Evolutionary conservation across 2,329 filamentous ascomycete genomes (phyloP).

Genomic region (Penicillium vulpinum): DNA sequence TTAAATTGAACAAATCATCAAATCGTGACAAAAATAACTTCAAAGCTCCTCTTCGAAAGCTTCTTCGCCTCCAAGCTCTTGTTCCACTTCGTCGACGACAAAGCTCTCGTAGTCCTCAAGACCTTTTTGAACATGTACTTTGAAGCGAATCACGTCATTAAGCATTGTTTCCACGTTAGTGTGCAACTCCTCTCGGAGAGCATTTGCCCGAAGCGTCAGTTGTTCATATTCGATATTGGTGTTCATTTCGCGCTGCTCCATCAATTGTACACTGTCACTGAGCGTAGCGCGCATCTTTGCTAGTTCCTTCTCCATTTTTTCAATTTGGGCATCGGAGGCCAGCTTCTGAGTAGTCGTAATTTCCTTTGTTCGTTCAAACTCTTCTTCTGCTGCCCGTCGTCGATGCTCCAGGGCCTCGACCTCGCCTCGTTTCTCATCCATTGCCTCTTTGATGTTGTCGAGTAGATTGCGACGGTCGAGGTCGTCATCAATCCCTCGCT

Average conservation of each 20-base stretch:
- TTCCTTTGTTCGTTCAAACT: conserved; percentile 93
- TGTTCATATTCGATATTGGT: conserved; percentile 96
- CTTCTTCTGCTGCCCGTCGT: conserved; percentile 83
- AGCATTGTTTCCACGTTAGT: conserved; percentile 94
- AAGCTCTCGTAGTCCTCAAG: conserved; percentile 94
- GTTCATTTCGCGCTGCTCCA: conserved; percentile 95
- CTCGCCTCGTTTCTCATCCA: conserved; percentile 91
- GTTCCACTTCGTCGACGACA: conserved; percentile 89
- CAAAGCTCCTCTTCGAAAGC: conserved; percentile 34
- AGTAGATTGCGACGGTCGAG: conserved; percentile 93
- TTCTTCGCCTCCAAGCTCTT: conserved; percentile 70
- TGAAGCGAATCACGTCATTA: conserved; percentile 97
- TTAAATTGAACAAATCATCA: conserved; percentile 13
- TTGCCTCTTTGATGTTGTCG: conserved; percentile 92
- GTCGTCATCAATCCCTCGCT: conserved; percentile 79
- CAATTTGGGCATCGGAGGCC: conserved; percentile 87
- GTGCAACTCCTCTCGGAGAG: conserved; percentile 93
- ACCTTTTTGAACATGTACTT: conserved; percentile 90
- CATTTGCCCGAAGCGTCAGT: conserved; percentile 76
- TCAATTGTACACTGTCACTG: conserved; percentile 81
- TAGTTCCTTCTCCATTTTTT: conserved; percentile 98
- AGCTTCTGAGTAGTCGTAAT: conserved; percentile 82
- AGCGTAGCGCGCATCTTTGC: conserved; percentile 84
- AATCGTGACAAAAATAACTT: conserved; percentile 14
- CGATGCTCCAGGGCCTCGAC: conserved; percentile 89